A percentile compares a stretch with the other conserved stretches of the same genome.
phyloP scores from a whole-genome alignment of 768 basidiomycete species.

The Suillus subluteus region DNA sequence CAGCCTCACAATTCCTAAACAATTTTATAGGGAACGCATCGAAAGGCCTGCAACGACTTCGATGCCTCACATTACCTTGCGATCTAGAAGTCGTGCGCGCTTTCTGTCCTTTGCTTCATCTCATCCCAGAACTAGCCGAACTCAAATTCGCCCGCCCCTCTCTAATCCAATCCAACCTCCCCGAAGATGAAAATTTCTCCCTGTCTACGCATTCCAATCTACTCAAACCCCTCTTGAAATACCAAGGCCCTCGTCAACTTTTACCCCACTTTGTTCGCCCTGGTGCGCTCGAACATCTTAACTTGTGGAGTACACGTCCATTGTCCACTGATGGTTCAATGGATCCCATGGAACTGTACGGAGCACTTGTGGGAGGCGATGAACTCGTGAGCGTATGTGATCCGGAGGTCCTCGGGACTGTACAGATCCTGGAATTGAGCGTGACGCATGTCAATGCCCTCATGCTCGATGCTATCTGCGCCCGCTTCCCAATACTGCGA shows the following conservation, averaged over 20 bases:
- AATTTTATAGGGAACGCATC: neutral
- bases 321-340: neutral
- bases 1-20: neutral
- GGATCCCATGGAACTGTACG: neutral
- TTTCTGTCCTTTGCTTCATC: constrained; percentile 4
- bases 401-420: constrained; percentile 5
- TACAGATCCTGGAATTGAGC: constrained; percentile 5
- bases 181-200: constrained; percentile 1
- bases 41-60: neutral
- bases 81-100: constrained; percentile 5
- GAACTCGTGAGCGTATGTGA: neutral
- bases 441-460: constrained; percentile 8
- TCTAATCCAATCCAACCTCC: neutral
- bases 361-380: constrained; percentile 4
- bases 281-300: constrained; percentile 6
- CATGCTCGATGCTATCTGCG: constrained; percentile 6
- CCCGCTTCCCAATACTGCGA: constrained; percentile 7
- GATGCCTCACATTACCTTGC: constrained; percentile 12
- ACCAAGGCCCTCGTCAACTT: constrained; percentile 14
- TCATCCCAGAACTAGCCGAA: constrained; percentile 9
- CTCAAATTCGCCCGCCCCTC: constrained; percentile 10
- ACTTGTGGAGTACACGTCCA: constrained; percentile 7
- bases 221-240: constrained; percentile 6
- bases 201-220: neutral
- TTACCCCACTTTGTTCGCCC: constrained; percentile 11